Evolutionary conservation across 1,284 basidiomycete species (phyloP), one percentile per base, ranked within the genome.

Genomic region (Porodaedalea pini): DNA sequence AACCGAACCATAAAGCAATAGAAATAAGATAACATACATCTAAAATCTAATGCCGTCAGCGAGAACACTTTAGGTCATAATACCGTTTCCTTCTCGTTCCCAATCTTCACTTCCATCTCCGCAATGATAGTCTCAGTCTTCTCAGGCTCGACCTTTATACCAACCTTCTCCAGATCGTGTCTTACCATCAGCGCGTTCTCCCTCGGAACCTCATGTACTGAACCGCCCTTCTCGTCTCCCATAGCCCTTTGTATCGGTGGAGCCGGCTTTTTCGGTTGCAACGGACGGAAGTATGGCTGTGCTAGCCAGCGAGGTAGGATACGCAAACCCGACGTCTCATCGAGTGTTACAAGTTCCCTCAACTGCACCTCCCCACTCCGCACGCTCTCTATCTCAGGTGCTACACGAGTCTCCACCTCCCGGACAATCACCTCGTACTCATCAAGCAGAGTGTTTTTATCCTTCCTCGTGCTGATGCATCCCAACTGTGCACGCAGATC

Each of bases 251-350:
- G n/a, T n/a, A n/a, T n/a, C n/a, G n/a, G n/a, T n/a, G n/a, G n/a
- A n/a, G n/a, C 32, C 32, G 32, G 32, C 40, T 43, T 53, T 37
- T 36, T 43, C 10, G 51, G 36, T 5, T n/a, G 69, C 31, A 65
- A 58, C 2, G 85, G 80, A 17, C 91, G 77, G 67, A 92, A 85
- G 67, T 93, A 92, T 0, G 94, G 93, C 69, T 97, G 94, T 7
- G 86, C 83, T 10, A 91, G 75, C 90, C 91, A 95, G 64, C 88
- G 83, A 0, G 93, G 93, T 19, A 94, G 76, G 1, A 82, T 69
- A 48, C 78, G 77, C 60, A 87, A 71, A 7, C 84, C 79, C 0
- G 80, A 82, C 52, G 69, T 70, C 10, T 76, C 71, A 41, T 86
- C 83, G 5, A 76, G 62, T 15, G 63, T 73, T 40, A 82, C 73